phyloP scores from a whole-genome alignment of 805 yeast genomes.

The Candida manassasensis region DNA sequence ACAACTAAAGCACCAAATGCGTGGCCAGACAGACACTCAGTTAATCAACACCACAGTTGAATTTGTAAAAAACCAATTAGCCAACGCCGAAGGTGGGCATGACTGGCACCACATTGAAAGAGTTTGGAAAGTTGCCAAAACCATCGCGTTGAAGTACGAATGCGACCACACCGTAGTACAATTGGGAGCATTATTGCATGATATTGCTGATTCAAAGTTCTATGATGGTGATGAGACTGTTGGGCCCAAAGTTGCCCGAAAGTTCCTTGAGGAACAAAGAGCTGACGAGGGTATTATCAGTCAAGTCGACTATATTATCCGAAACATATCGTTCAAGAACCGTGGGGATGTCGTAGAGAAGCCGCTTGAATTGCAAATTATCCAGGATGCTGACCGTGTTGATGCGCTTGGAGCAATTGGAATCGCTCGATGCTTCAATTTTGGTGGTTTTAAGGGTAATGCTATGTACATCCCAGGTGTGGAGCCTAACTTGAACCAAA shows the following conservation, averaged over 20 bases:
- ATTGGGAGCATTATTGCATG: slow-evolving; percentile 2
- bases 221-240: slow-evolving; percentile 1
- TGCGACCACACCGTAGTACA: neutral
- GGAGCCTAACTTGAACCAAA: neutral
- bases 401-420: slow-evolving; percentile 1
- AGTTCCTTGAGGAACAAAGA: neutral
- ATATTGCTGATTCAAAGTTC: slow-evolving; percentile 1
- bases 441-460: slow-evolving; percentile 1
- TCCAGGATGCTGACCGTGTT: slow-evolving; percentile 1
- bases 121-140: slow-evolving; percentile 1
- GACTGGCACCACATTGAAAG: neutral
- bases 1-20: too few relatives aligned
- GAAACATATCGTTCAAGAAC: neutral
- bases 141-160: slow-evolving; percentile 1
- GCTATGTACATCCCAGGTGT: neutral
- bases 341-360: neutral
- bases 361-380: neutral
- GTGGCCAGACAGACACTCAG: too few relatives aligned
- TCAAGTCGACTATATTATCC: neutral
- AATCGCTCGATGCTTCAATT: neutral
- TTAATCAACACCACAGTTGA: too few relatives aligned
- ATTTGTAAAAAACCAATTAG: neutral
- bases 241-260: neutral
- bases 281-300: neutral
- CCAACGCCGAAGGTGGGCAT: neutral